Conservation (phyloP, 495 filamentous ascomycete genomes). For the Neurospora terricola region DNA sequence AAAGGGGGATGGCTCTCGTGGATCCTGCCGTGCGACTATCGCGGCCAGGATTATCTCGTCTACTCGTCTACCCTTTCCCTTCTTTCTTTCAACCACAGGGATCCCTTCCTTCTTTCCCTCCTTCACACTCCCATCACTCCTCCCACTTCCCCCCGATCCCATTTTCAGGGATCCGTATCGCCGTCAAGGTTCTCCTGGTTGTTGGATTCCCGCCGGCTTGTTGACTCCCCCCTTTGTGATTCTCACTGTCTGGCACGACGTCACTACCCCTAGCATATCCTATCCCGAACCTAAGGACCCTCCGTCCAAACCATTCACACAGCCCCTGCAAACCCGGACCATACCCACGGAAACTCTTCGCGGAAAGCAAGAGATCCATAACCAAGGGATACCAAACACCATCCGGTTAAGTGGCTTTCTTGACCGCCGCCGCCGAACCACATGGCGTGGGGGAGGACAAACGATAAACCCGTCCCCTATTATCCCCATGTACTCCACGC, state of each 20-base stretch:
- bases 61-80: background rate
- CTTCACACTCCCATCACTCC: background rate
- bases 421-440: slow-evolving; percentile 4
- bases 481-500: background rate
- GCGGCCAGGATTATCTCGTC: background rate
- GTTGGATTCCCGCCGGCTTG: background rate
- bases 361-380: background rate
- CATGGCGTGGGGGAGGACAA: slow-evolving; percentile 22
- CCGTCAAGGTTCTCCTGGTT: background rate
- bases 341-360: background rate
- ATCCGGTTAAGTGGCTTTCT: background rate
- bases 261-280: background rate
- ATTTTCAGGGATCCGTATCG: background rate
- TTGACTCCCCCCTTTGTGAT: background rate
- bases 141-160: background rate
- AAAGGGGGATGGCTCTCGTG: background rate
- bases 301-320: background rate
- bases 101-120: background rate
- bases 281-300: background rate
- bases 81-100: background rate
- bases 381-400: background rate
- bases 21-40: background rate
- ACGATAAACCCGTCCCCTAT: slow-evolving; percentile 12
- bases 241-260: background rate
- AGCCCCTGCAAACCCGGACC: background rate